phyloP scores from a whole-genome alignment of 73 alveolate species.

The Tetrahymena elliotti region DNA sequence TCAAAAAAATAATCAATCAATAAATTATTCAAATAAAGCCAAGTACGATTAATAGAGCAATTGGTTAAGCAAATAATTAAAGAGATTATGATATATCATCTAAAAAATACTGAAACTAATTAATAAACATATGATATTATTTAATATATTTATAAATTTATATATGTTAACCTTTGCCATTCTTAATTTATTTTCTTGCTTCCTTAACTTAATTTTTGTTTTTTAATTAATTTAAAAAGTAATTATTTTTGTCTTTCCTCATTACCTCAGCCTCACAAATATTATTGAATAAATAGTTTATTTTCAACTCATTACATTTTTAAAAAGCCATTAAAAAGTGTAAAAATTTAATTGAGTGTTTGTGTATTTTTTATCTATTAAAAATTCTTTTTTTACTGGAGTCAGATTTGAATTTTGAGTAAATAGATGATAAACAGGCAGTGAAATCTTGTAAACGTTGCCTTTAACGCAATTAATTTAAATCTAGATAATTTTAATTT shows the following conservation, averaged over 20 bases:
- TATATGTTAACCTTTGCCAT: neutral
- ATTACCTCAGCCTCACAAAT: neutral
- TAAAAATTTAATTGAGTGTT: too few relatives aligned
- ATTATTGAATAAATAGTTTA: too few relatives aligned
- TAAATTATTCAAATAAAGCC: neutral
- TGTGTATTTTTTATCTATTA: too few relatives aligned
- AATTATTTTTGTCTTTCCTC: neutral
- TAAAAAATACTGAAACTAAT: neutral
- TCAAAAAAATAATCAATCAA: too few relatives aligned
- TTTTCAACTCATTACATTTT: too few relatives aligned
- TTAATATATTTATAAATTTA: too few relatives aligned
- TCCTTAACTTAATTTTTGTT: too few relatives aligned
- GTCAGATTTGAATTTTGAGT: neutral
- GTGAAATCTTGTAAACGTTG: too few relatives aligned
- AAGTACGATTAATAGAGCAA: neutral
- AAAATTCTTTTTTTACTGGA: neutral
- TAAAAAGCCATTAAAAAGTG: too few relatives aligned
- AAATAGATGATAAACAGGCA: neutral
- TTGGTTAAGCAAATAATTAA: neutral
- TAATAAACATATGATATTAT: neutral
- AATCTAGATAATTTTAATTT: too few relatives aligned
- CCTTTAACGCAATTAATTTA: too few relatives aligned
- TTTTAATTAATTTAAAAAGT: too few relatives aligned
- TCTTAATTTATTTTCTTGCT: neutral
- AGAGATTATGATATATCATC: neutral